Base-by-base conservation (phyloP, 176 grass and related monocot genomes). In the Carex pumila region DNA sequence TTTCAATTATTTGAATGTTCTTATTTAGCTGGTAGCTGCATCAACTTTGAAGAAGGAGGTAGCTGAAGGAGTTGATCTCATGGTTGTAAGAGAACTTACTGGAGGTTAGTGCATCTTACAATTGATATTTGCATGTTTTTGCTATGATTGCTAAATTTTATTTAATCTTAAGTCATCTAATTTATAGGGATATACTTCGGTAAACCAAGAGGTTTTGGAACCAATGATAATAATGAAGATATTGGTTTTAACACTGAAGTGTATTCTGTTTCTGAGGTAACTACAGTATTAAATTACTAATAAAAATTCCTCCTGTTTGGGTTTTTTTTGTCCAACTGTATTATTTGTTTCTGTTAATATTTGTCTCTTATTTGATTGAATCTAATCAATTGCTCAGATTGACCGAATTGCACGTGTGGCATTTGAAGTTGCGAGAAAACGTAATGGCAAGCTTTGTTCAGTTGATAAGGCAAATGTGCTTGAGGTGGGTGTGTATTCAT, bases 51-150 rank as follows among this genome's bases (percentile, higher is more conserved):
- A 95, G 82, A 92, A 79, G 75, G 93, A 93, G 85, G 89, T 95
- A 76, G 93, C 88, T 84, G 91, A 99, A 88, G 93, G 93, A 91
- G 93, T 94, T 83, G 91, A 99, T 76, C 87, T 99, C 71, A 95
- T 99, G 93, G 93, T 99, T 87, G 91, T 95, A n/a, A 90, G 89
- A 89, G 96, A 99, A 80, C 96, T 95, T 82, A 95, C 96, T 41
- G 93, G 96, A 91, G 95, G 95, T 98, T 81, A 61, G 71, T 4
- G 10, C 74, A 8, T 79, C 5, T 64, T 11, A 79, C 81, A 77
- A 85, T 0, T 22, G 1, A 73, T 57, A 0, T 59, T 56, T 31
- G 19, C 15, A 43, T 78, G 12, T 52, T 53, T 52, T 81, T 34
- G 17, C 66, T 83, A 53, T 5, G 43, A 83, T 30, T 68, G 6